Percentiles rank a stretch among this genome's conserved stretches.
Conservation (phyloP, 2,329 filamentous ascomycete species). For the Tolypocladium tropicale region DNA sequence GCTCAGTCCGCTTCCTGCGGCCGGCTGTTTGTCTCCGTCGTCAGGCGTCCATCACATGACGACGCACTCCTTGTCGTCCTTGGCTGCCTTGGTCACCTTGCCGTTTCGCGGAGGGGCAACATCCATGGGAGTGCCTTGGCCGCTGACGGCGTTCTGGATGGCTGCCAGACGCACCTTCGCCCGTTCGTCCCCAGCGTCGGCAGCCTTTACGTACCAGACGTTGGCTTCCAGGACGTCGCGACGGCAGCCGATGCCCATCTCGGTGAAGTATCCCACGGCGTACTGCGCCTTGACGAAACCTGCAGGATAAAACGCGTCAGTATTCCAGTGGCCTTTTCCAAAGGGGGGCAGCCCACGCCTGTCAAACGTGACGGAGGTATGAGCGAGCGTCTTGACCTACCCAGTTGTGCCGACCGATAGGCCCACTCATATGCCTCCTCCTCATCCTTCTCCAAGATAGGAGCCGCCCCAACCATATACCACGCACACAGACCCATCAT, state of each 20-base stretch:
- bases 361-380: background rate
- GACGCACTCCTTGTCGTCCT: constrained; percentile 46
- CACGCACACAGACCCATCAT: constrained; percentile 99
- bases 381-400: constrained; percentile 38
- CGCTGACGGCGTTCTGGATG: constrained; percentile 71
- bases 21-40: background rate
- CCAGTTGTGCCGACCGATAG: constrained; percentile 70
- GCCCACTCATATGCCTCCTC: constrained; percentile 97
- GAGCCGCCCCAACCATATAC: constrained; percentile 94
- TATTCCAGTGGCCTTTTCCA: background rate
- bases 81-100: constrained; percentile 39
- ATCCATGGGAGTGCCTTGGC: constrained; percentile 43
- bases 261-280: constrained; percentile 91
- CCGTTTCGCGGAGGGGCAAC: constrained; percentile 39
- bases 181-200: constrained; percentile 81
- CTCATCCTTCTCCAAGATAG: constrained; percentile 88
- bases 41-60: constrained; percentile 42
- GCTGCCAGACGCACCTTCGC: constrained; percentile 79
- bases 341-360: background rate
- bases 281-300: constrained; percentile 74
- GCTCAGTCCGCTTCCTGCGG: background rate
- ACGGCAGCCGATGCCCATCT: constrained; percentile 95
- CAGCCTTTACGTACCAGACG: constrained; percentile 95
- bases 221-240: constrained; percentile 94
- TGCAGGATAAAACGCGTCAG: constrained; percentile 18